These are phyloP conservation scores for Aspergillus neoniger DNA, from an alignment of 2,329 filamentous ascomycete genomes.

Conservation along the genomic window DNA sequence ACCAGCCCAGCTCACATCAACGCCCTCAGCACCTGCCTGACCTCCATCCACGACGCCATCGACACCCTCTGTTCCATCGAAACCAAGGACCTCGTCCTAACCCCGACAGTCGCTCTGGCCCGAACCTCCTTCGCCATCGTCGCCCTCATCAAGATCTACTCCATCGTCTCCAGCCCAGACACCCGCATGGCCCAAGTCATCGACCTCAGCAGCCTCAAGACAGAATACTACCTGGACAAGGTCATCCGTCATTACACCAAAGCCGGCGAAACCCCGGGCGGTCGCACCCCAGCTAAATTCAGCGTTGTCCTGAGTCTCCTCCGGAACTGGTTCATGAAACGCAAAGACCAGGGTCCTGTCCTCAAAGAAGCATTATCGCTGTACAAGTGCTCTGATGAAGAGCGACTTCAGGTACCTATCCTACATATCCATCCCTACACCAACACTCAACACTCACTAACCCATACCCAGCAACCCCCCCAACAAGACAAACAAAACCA, in stretches of 20 bases:
- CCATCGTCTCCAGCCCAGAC: slow-evolving; percentile 63
- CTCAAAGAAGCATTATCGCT: slow-evolving; percentile 28
- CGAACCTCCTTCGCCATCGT: slow-evolving; percentile 72
- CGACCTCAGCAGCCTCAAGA: slow-evolving; percentile 65
- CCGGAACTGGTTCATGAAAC: slow-evolving; percentile 65
- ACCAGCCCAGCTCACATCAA: slow-evolving; percentile 63
- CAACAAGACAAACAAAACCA: slow-evolving; percentile 4
- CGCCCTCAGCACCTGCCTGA: slow-evolving; percentile 67
- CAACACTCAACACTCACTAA: too few species aligned
- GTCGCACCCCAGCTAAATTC: slow-evolving; percentile 69
- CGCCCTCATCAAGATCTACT: slow-evolving; percentile 73
- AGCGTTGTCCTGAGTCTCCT: slow-evolving; percentile 70
- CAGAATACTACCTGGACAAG: slow-evolving; percentile 67
- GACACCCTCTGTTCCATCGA: slow-evolving; percentile 66
- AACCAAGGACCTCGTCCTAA: slow-evolving; percentile 58
- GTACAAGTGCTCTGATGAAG: background rate
- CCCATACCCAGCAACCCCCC: background rate
- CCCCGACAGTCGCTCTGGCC: slow-evolving; percentile 72
- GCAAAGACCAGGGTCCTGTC: slow-evolving; percentile 41
- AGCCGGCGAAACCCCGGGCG: slow-evolving; percentile 64
- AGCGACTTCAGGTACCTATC: slow-evolving; percentile 8
- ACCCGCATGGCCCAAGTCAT: slow-evolving; percentile 72
- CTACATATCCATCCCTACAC: too few species aligned
- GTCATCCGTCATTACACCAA: slow-evolving; percentile 68
- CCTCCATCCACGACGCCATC: slow-evolving; percentile 67